phyloP scores from a whole-genome alignment of 2,329 filamentous ascomycete genomes.

The Penicillium capsulatum region DNA sequence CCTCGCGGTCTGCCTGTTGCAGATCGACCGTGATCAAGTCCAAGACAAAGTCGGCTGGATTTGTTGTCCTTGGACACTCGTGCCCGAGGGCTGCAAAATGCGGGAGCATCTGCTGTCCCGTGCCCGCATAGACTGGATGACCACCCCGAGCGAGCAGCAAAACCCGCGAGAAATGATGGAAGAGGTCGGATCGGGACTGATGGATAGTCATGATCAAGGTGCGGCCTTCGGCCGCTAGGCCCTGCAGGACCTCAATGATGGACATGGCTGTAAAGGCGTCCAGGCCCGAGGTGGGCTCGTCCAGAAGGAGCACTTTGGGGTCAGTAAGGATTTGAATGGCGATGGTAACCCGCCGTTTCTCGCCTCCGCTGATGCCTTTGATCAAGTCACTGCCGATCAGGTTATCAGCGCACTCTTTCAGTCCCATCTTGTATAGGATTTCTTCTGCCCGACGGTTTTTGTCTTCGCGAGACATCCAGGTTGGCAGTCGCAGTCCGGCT shows the following conservation, averaged over 20 bases:
- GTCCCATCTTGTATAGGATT: slow-evolving; percentile 67
- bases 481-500: slow-evolving; percentile 65
- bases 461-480: slow-evolving; percentile 64
- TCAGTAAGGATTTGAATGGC: slow-evolving; percentile 74
- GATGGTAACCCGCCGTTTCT: slow-evolving; percentile 73
- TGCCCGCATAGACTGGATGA: slow-evolving; percentile 62
- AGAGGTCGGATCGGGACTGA: slow-evolving; percentile 69
- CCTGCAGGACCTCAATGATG: slow-evolving; percentile 68
- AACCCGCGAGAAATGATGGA: slow-evolving; percentile 66
- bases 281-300: slow-evolving; percentile 71
- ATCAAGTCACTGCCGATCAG: slow-evolving; percentile 67
- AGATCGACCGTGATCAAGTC: slow-evolving; percentile 74
- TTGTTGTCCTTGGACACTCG: slow-evolving; percentile 64
- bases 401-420: slow-evolving; percentile 74
- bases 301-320: slow-evolving; percentile 66
- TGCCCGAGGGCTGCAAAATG: slow-evolving; percentile 61
- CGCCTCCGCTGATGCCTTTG: slow-evolving; percentile 75
- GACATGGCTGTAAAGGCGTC: slow-evolving; percentile 75
- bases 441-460: slow-evolving; percentile 67
- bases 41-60: slow-evolving; percentile 72
- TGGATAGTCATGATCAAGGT: slow-evolving; percentile 75
- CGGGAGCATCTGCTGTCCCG: slow-evolving; percentile 58
- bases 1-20: slow-evolving; percentile 61
- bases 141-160: slow-evolving; percentile 68
- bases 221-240: slow-evolving; percentile 67